Base-by-base conservation (phyloP, 257 asterid species). In the Solanum etuberosum region DNA sequence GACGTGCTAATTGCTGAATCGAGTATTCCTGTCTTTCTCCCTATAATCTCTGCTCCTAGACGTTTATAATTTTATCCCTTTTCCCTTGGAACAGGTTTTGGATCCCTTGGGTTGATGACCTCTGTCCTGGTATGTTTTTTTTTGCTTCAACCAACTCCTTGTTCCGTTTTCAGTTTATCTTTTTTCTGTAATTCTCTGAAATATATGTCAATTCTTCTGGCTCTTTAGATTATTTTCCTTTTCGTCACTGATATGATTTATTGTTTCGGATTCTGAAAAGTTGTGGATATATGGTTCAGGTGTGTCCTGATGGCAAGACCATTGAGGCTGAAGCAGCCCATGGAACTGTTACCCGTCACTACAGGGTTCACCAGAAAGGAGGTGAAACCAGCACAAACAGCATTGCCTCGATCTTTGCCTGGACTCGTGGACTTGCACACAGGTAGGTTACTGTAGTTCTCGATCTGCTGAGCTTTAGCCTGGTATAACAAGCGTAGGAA, bases 331-430 rank as follows among this genome's bases (percentile, higher is more conserved):
- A 97, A 94, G 99, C 99, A 25, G 99, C 99, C 78, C 99, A 97
- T 88, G 99, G 99, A 90, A 97, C 99, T 87, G 99, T 97, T 32
- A 96, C 99, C 2, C 98, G 99, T 65, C 99, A 97, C 95, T 97
- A 59, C 90, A 96, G 99, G 90, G 99, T 97, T 90, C 99, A 97
- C 78, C 99, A 97, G 84, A 97, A 97, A 86, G 99, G 99, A 7
- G 99, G 99, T 88, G 99, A 97, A 92, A 97, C 99, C 86, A 97
- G 99, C 92, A 97, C 99, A 32, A 97, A 97, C 87, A 97, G 99
- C 94, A 97, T 97, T 89, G 99, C 99, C 65, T 97, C 99, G 0
- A 96, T 97, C 93, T 96, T 97, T 92, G 99, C 99, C 86, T 97
- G 99, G 98, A 93, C 99, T 83, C 95, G 99, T 59, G 99, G 99